Conservation (phyloP, 306 rosid genomes). For the Citrullus mucosospermus region DNA sequence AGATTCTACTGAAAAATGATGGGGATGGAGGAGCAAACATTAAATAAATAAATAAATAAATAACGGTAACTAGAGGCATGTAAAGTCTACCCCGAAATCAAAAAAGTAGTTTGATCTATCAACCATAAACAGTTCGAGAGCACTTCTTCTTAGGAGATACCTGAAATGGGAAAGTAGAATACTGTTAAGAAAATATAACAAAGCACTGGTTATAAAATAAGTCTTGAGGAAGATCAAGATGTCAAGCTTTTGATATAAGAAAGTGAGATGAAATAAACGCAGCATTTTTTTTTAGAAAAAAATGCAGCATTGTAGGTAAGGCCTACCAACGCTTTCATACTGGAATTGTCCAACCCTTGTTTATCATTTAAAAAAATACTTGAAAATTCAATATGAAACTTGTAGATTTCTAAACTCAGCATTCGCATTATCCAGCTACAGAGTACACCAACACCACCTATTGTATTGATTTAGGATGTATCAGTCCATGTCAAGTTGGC, state of each 20-base stretch:
- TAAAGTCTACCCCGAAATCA: conserved; percentile 71
- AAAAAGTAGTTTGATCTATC: conserved; percentile 90
- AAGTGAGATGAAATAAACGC: background rate
- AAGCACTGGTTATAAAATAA: background rate
- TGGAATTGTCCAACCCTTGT: background rate
- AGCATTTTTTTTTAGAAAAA: background rate
- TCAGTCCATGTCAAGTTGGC: background rate
- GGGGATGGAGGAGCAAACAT: background rate
- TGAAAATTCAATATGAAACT: background rate
- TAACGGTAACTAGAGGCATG: background rate
- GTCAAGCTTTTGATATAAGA: background rate
- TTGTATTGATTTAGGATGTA: background rate
- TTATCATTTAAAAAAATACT: background rate
- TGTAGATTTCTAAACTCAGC: background rate
- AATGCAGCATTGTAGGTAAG: background rate
- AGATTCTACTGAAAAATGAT: background rate
- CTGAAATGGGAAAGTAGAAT: conserved; percentile 21
- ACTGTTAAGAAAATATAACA: background rate
- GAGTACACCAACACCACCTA: background rate
- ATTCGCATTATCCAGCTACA: background rate
- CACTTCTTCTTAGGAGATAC: conserved; percentile 94
- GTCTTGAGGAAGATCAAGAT: background rate
- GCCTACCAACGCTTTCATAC: background rate
- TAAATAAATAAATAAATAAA: background rate
- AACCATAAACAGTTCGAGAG: conserved; percentile 88